Percentiles rank a stretch among this genome's conserved stretches.
Evolutionary conservation across 345 rosid genomes (phyloP).

Genomic region (Murraya paniculata): DNA sequence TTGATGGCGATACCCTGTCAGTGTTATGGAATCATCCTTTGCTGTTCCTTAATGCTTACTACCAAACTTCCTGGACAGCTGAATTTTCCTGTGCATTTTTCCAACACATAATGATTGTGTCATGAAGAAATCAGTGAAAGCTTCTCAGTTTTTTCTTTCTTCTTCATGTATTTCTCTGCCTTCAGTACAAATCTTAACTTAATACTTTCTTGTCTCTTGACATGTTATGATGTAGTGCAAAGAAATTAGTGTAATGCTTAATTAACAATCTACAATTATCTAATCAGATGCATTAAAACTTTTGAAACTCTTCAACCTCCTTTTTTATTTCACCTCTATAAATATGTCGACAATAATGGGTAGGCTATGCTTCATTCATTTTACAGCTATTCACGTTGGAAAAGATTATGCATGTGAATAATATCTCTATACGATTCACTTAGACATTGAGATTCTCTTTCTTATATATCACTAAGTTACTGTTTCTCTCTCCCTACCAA

Average conservation of each 20-base stretch:
- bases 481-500: background rate
- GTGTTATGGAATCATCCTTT: background rate
- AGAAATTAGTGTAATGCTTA: background rate
- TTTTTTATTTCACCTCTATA: background rate
- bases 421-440: background rate
- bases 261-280: background rate
- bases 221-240: background rate
- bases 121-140: background rate
- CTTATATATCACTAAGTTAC: background rate
- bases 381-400: background rate
- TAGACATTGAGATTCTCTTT: background rate
- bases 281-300: background rate
- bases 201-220: background rate
- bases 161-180: background rate
- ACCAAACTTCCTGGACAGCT: background rate
- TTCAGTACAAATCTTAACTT: background rate
- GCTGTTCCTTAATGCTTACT: background rate
- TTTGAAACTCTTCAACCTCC: background rate
- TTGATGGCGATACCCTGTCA: background rate
- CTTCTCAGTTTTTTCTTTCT: too few species aligned
- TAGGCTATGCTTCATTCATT: background rate
- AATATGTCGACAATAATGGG: background rate
- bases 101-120: background rate
- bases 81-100: background rate
- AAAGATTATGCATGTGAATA: slow-evolving; percentile 1